Evolutionary conservation across 768 basidiomycete genomes (phyloP).

Genomic region (Collybia sp.): DNA sequence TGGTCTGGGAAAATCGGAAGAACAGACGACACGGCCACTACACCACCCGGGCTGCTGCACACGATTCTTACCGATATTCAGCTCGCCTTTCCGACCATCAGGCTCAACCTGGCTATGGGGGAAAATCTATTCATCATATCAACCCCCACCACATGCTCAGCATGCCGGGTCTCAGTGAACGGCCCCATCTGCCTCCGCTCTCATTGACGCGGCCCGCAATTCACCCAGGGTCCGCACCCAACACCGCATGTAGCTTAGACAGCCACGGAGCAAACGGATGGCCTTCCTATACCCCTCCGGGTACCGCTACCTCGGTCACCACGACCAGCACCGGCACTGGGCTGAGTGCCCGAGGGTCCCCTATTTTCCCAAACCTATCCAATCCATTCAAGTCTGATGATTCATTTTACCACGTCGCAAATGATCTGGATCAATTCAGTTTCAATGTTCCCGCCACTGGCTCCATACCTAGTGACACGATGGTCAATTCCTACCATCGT

Average conservation of each 20-base stretch:
- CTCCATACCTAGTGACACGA: conserved; percentile 21
- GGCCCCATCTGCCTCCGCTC: conserved; percentile 45
- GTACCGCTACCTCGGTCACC: conserved; percentile 47
- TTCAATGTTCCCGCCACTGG: conserved; percentile 35
- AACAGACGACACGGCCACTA: conserved; percentile 13
- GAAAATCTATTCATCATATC: not conserved
- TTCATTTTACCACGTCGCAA: conserved; percentile 32
- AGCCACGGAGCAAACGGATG: conserved; percentile 46
- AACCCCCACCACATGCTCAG: conserved; percentile 9
- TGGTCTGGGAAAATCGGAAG: conserved; percentile 46
- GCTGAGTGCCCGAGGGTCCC: conserved; percentile 36
- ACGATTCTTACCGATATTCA: not conserved
- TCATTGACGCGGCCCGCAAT: conserved; percentile 29
- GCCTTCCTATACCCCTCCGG: conserved; percentile 61
- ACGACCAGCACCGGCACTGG: conserved; percentile 36
- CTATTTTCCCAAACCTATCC: conserved; percentile 24
- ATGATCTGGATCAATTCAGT: conserved; percentile 48
- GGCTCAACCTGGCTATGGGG: conserved; percentile 4
- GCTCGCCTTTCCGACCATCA: conserved; percentile 6
- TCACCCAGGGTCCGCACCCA: conserved; percentile 48
- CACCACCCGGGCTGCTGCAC: no score
- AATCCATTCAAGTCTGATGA: conserved; percentile 17
- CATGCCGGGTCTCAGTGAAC: conserved; percentile 23
- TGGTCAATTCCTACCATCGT: conserved; percentile 23
- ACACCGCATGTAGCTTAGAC: conserved; percentile 43